Conservation (phyloP, 2,329 filamentous ascomycete genomes). For the Neoarthrinium moseri region DNA sequence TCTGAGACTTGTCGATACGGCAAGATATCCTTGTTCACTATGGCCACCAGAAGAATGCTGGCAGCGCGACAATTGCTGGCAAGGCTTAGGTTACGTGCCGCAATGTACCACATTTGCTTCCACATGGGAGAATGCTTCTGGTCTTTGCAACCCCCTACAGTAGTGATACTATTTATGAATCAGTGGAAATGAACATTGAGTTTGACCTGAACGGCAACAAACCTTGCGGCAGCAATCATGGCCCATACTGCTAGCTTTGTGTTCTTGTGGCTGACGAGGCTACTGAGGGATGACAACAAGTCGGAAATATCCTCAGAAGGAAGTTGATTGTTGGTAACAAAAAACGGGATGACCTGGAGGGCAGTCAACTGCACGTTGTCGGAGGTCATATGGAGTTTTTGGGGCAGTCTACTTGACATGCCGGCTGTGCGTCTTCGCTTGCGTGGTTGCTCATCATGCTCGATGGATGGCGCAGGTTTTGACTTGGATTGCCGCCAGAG, state of each 20-base stretch:
- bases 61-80: slow-evolving; percentile 73
- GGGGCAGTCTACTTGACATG: slow-evolving; percentile 43
- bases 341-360: slow-evolving; percentile 58
- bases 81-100: slow-evolving; percentile 68
- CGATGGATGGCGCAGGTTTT: slow-evolving; percentile 16
- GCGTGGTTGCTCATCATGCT: slow-evolving; percentile 43
- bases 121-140: slow-evolving; percentile 52
- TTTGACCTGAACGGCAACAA: slow-evolving; percentile 12
- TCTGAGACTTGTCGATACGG: slow-evolving; percentile 66
- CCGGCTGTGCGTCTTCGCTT: slow-evolving; percentile 49
- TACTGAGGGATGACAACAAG: slow-evolving; percentile 57
- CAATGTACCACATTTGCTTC: slow-evolving; percentile 74
- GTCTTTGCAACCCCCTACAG: too few relatives aligned
- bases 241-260: slow-evolving; percentile 72
- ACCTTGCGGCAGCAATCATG: slow-evolving; percentile 80
- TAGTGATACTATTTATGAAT: slow-evolving; percentile 26
- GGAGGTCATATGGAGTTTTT: slow-evolving; percentile 46
- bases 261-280: slow-evolving; percentile 69
- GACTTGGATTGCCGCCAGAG: slow-evolving; percentile 29
- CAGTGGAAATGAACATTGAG: background rate
- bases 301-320: slow-evolving; percentile 51
- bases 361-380: slow-evolving; percentile 46
- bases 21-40: slow-evolving; percentile 67
- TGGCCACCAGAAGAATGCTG: slow-evolving; percentile 67
- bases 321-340: slow-evolving; percentile 45